A percentile compares a stretch with the other conserved stretches of the same genome.
phyloP scores from a whole-genome alignment of 2,329 filamentous ascomycete species.

The Exophiala aquamarina region DNA sequence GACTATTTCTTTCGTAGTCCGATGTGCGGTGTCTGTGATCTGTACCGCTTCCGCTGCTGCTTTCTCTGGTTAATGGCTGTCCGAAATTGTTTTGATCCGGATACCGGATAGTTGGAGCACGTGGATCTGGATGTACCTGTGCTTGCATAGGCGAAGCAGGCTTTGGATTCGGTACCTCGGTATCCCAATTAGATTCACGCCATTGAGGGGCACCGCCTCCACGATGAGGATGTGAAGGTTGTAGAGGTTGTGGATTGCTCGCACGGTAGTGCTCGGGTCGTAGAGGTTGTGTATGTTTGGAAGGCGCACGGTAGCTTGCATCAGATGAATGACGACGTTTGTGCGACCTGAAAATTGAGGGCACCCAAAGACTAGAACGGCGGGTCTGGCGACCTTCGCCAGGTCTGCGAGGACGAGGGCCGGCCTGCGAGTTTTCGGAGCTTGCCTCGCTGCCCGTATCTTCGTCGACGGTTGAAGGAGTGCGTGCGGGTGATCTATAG shows the following conservation, averaged over 20 bases:
- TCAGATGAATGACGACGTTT: conserved; percentile 28
- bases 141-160: conserved; percentile 8
- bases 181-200: conserved; percentile 20
- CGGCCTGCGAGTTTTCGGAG: conserved; percentile 33
- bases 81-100: conserved; percentile 14
- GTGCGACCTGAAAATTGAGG: conserved; percentile 24
- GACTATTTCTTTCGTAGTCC: conserved; percentile 16
- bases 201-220: conserved; percentile 16
- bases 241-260: conserved; percentile 14
- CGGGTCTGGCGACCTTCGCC: conserved; percentile 23
- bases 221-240: conserved; percentile 9
- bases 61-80: conserved; percentile 20
- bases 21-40: conserved; percentile 20
- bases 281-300: conserved; percentile 14
- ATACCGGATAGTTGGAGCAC: conserved; percentile 16
- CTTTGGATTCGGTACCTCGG: conserved; percentile 8
- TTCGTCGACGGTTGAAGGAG: conserved; percentile 22
- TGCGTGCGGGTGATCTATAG: conserved; percentile 21
- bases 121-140: conserved; percentile 17
- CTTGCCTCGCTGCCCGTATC: conserved; percentile 30
- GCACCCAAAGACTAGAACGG: conserved; percentile 20
- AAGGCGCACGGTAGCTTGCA: conserved; percentile 21
- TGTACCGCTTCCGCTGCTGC: conserved; percentile 23
- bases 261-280: conserved; percentile 23
- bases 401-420: conserved; percentile 20